phyloP scores from a whole-genome alignment of 192 early-diverging fungal genomes.

The Podila verticillata region DNA sequence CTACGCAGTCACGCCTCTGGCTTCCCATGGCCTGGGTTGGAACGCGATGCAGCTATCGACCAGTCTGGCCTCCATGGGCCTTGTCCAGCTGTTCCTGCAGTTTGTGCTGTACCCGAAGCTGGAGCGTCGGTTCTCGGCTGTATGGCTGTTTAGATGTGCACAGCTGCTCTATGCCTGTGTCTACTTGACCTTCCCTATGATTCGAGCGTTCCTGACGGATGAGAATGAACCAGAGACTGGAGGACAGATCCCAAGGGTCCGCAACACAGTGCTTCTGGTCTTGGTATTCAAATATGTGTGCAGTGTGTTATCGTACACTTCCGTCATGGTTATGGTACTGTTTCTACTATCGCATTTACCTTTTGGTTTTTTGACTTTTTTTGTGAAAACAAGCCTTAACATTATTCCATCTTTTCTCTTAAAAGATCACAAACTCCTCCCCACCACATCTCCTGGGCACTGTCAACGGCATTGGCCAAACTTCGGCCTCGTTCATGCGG shows the following conservation, averaged over 20 bases:
- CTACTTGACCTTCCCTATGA: slow-evolving; percentile 54
- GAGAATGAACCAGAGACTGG: slow-evolving; percentile 19
- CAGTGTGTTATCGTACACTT: slow-evolving; percentile 55
- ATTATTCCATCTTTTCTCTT: not conserved
- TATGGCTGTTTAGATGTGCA: slow-evolving; percentile 44
- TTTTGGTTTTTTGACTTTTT: not conserved
- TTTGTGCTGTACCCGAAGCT: slow-evolving; percentile 59
- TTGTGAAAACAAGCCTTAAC: not conserved
- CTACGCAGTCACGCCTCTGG: slow-evolving; percentile 48
- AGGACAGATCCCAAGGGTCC: slow-evolving; percentile 3
- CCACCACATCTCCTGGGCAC: slow-evolving; percentile 57
- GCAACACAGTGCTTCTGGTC: slow-evolving; percentile 9
- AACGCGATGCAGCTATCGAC: slow-evolving; percentile 52
- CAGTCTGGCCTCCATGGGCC: slow-evolving; percentile 54
- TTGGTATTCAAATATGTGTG: slow-evolving; percentile 31
- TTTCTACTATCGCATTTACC: not conserved
- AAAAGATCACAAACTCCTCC: slow-evolving; percentile 64
- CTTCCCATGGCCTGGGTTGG: slow-evolving; percentile 58
- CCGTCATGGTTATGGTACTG: slow-evolving; percentile 63
- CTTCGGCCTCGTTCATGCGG: slow-evolving; percentile 56
- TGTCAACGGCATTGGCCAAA: slow-evolving; percentile 69
- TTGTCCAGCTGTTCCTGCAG: slow-evolving; percentile 51
- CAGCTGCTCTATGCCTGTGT: slow-evolving; percentile 46
- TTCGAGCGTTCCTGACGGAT: slow-evolving; percentile 24
- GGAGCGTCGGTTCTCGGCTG: slow-evolving; percentile 31